These are phyloP conservation scores for Gastrolobium bilobum DNA, from an alignment of 306 rosid species.

Conservation along the genomic window DNA sequence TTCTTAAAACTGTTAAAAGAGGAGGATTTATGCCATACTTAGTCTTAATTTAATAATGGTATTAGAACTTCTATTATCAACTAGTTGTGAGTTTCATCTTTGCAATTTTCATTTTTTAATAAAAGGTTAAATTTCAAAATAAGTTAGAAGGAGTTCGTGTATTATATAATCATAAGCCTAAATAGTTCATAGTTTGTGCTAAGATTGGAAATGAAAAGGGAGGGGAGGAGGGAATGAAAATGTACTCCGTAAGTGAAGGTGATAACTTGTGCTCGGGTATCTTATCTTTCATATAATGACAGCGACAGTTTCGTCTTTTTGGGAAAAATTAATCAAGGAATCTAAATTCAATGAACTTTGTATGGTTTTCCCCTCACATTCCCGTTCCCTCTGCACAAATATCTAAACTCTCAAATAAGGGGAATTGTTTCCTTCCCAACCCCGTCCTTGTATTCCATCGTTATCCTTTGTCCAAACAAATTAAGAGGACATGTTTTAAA, in stretches of 20 bases:
- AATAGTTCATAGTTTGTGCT: too few species aligned
- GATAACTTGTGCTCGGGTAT: background rate
- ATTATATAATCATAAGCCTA: background rate
- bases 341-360: background rate
- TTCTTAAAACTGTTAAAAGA: background rate
- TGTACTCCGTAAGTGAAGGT: background rate
- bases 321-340: background rate
- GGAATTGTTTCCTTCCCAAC: background rate
- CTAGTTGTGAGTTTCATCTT: background rate
- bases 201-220: background rate
- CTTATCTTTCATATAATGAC: background rate
- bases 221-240: background rate
- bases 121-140: background rate
- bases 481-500: background rate
- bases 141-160: background rate
- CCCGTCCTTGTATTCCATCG: background rate
- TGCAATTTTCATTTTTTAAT: background rate
- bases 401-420: background rate
- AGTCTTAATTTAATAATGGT: background rate
- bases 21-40: background rate
- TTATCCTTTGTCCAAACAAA: conserved; percentile 14
- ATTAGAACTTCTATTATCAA: background rate
- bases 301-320: background rate
- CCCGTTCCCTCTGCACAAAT: background rate
- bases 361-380: conserved; percentile 1